Conservation (phyloP, 352 stramenopile genomes). For the Globisporangium cylindrosporum region DNA sequence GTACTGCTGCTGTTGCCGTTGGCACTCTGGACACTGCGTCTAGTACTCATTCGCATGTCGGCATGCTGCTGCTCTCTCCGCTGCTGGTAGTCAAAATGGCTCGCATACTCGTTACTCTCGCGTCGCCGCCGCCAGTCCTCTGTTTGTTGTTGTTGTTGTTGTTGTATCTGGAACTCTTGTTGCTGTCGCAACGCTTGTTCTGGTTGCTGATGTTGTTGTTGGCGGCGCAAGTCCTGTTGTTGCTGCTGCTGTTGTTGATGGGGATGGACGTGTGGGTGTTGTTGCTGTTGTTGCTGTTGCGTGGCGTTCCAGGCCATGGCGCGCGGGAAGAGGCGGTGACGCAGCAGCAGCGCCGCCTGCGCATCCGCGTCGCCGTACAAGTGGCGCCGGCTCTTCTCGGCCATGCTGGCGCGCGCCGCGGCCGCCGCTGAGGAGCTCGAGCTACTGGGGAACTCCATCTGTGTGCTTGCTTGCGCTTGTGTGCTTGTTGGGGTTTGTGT, state of each 20-base stretch:
- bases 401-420: conserved; percentile 9
- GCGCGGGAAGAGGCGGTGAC: conserved; percentile 58
- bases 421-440: not conserved
- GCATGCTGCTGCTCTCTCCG: not conserved
- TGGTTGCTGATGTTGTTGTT: conserved; percentile 3
- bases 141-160: not conserved
- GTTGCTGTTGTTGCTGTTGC: conserved; percentile 20
- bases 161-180: not conserved
- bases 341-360: conserved; percentile 30
- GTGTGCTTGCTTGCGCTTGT: not conserved
- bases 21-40: not conserved
- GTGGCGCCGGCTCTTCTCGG: conserved; percentile 12
- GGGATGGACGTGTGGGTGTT: not conserved
- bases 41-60: not conserved
- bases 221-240: conserved; percentile 3
- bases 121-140: not conserved
- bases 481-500: not conserved
- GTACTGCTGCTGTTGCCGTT: not conserved
- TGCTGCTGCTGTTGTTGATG: conserved; percentile 17
- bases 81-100: not conserved
- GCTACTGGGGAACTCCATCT: conserved; percentile 4
- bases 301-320: conserved; percentile 58
- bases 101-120: not conserved
- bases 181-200: not conserved
- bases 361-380: conserved; percentile 17